Percentiles rank a stretch among this genome's conserved stretches.
Evolutionary conservation across 345 rosid species (phyloP).

Genomic region (Cardamine chenopodiifolia): DNA sequence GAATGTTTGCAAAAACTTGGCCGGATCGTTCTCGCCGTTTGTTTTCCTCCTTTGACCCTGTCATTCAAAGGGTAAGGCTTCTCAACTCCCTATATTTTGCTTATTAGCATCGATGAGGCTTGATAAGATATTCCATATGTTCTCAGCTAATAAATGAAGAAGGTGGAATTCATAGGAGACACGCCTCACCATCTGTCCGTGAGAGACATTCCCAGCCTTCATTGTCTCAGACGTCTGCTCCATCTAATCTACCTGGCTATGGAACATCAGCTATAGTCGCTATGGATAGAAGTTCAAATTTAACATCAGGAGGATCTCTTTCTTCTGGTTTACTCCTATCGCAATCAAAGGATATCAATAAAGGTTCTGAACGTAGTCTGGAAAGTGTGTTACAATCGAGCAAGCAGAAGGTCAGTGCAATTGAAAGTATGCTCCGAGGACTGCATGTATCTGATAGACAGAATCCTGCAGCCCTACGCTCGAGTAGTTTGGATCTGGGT

Average conservation of each 20-base stretch:
- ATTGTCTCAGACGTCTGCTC: constrained; percentile 57
- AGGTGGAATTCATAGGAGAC: constrained; percentile 92
- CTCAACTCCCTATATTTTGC: constrained; percentile 25
- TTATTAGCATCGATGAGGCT: constrained; percentile 25
- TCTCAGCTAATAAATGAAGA: constrained; percentile 86
- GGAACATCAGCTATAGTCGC: constrained; percentile 97
- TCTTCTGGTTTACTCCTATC: constrained; percentile 80
- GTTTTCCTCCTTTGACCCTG: constrained; percentile 92
- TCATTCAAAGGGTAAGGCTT: constrained; percentile 83
- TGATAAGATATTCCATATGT: constrained; percentile 26
- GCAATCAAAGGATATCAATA: constrained; percentile 67
- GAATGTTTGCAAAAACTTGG: constrained; percentile 98
- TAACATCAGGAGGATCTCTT: constrained; percentile 65
- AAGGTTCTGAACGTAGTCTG: constrained; percentile 85
- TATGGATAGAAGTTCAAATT: constrained; percentile 85
- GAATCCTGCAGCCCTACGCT: constrained; percentile 71
- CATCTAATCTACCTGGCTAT: constrained; percentile 75
- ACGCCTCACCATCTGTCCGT: constrained; percentile 92
- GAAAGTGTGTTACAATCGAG: constrained; percentile 96
- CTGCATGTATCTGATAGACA: constrained; percentile 86
- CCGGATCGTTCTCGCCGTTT: constrained; percentile 97
- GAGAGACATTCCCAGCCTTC: constrained; percentile 77
- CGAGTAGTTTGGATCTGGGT: constrained; percentile 99
- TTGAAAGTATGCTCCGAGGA: constrained; percentile 98
- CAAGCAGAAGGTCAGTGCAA: constrained; percentile 98